phyloP scores from a whole-genome alignment of 2,329 filamentous ascomycete species.

The Fusarium haematococcum region DNA sequence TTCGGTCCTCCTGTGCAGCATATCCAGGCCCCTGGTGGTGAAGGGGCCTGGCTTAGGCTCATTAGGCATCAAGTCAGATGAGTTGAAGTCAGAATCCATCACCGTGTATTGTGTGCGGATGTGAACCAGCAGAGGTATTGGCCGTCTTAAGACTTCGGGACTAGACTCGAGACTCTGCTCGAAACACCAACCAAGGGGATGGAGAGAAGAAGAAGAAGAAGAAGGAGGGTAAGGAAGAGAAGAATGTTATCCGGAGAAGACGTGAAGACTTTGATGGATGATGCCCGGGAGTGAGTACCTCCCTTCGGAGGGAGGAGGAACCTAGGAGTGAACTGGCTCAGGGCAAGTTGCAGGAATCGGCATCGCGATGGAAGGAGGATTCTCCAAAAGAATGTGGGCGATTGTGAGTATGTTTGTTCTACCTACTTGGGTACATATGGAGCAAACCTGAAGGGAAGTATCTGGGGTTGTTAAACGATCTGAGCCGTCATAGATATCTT shows the following conservation, averaged over 20 bases:
- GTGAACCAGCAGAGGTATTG: too few species aligned
- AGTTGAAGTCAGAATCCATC: neutral
- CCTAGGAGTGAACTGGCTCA: neutral
- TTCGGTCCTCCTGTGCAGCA: too few species aligned
- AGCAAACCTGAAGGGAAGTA: neutral
- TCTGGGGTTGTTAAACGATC: neutral
- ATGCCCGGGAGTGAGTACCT: neutral
- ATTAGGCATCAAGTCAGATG: neutral
- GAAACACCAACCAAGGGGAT: neutral
- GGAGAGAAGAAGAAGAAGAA: neutral
- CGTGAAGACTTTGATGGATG: neutral
- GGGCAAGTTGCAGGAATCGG: neutral
- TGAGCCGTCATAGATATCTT: neutral
- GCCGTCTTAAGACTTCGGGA: too few species aligned
- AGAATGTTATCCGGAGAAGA: neutral
- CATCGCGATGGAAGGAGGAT: neutral
- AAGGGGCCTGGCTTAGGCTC: too few species aligned
- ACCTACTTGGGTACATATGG: neutral
- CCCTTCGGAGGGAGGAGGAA: neutral
- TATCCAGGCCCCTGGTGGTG: too few species aligned
- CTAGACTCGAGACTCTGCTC: neutral
- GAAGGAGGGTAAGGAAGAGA: too few species aligned
- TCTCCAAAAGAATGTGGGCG: neutral
- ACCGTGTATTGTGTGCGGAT: too few species aligned
- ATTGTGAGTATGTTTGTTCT: neutral